phyloP scores from a whole-genome alignment of 2,329 filamentous ascomycete species.

The Diplodia mutila region DNA sequence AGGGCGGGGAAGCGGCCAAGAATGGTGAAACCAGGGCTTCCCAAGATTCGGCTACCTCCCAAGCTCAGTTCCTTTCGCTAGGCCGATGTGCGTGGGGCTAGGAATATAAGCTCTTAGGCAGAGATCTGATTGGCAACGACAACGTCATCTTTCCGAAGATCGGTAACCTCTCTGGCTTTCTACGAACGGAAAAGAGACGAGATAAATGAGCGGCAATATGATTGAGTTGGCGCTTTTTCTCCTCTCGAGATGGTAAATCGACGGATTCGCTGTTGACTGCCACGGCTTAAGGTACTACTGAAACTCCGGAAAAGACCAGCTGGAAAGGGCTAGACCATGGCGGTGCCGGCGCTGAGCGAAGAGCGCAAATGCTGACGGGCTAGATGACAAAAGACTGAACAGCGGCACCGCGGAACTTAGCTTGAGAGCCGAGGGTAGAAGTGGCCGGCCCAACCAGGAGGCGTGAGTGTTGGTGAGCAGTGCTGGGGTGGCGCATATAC shows the following conservation, averaged over 20 bases:
- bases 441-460: not conserved
- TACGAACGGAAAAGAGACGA: not conserved
- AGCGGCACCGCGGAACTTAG: too few species aligned
- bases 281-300: too few species aligned
- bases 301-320: not conserved
- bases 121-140: not conserved
- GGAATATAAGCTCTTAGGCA: not conserved
- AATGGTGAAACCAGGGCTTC: not conserved
- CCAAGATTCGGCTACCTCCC: not conserved
- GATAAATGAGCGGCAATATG: not conserved
- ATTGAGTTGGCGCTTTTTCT: not conserved
- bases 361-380: not conserved
- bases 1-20: not conserved
- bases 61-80: not conserved
- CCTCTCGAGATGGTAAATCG: not conserved
- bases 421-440: not conserved
- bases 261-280: not conserved
- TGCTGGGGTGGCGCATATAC: not conserved
- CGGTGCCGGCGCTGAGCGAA: not conserved
- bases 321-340: not conserved
- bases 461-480: not conserved
- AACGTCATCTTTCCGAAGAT: not conserved
- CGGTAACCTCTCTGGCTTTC: not conserved
- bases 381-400: not conserved
- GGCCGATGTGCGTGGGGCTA: not conserved